phyloP scores from a whole-genome alignment of 1,139 yeast species.

The Citeromyces hawaiiensis region DNA sequence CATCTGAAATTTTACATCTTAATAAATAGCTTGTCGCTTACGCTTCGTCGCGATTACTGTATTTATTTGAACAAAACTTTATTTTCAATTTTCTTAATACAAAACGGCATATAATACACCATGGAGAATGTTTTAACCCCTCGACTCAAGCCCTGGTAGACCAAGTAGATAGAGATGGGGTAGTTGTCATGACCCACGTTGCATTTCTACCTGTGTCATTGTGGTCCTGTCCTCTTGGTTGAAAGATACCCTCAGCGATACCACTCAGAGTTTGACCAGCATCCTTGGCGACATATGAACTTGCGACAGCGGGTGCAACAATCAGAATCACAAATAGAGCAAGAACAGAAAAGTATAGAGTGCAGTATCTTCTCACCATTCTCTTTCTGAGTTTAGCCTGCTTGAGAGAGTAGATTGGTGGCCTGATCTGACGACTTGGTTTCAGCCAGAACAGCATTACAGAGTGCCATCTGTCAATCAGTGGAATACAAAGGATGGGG shows the following conservation, averaged over 20 bases:
- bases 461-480: conserved; percentile 95
- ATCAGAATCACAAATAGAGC: conserved; percentile 61
- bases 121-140: too few relatives aligned
- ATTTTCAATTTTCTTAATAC: too few relatives aligned
- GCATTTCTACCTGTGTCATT: conserved; percentile 67
- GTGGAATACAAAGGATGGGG: conserved; percentile 78
- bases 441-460: conserved; percentile 98
- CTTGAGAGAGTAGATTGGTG: conserved; percentile 94
- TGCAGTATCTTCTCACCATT: conserved; percentile 92
- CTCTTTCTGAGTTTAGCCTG: conserved; percentile 97
- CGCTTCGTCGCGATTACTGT: too few relatives aligned
- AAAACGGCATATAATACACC: too few relatives aligned
- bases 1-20: too few relatives aligned
- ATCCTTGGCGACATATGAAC: conserved; percentile 19
- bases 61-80: too few relatives aligned
- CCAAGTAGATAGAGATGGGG: conserved; percentile 41
- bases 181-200: conserved; percentile 39
- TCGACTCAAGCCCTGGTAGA: conserved; percentile 44
- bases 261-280: conserved; percentile 24
- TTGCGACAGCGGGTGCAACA: conserved; percentile 84
- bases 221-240: conserved; percentile 70
- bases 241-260: conserved; percentile 64
- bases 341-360: conserved; percentile 64
- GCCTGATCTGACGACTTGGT: conserved; percentile 96
- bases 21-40: too few relatives aligned